Conservation (phyloP, 2,329 filamentous ascomycete genomes). For the Phyllosticta citrichinensis region DNA sequence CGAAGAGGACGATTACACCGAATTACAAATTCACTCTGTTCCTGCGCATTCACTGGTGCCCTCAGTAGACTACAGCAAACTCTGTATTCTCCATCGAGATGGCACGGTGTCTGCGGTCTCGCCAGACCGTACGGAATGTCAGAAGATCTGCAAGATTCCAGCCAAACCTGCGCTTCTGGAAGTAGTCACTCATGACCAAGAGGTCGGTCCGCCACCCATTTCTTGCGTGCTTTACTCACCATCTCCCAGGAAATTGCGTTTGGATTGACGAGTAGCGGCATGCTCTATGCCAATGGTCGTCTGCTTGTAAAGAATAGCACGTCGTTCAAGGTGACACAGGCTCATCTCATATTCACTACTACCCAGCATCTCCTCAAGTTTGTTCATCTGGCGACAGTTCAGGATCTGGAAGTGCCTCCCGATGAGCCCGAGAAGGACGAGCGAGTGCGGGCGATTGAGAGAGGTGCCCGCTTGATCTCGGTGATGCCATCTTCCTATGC, state of each 20-base stretch:
- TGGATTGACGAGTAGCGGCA: slow-evolving; percentile 65
- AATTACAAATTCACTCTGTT: not conserved
- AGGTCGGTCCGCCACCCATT: slow-evolving; percentile 21
- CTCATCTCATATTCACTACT: slow-evolving; percentile 85
- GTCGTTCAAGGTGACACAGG: slow-evolving; percentile 71
- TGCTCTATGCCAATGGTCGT: slow-evolving; percentile 66
- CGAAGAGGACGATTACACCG: not conserved
- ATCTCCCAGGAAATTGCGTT: slow-evolving; percentile 37
- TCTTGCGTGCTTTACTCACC: slow-evolving; percentile 5
- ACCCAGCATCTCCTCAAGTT: slow-evolving; percentile 91
- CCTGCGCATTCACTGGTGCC: not conserved
- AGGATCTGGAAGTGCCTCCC: slow-evolving; percentile 71
- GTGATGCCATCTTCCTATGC: slow-evolving; percentile 82
- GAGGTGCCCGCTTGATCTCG: slow-evolving; percentile 76
- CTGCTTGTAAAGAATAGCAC: slow-evolving; percentile 79
- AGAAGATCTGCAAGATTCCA: slow-evolving; percentile 3
- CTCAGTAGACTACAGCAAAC: slow-evolving; percentile 8
- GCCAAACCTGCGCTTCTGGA: slow-evolving; percentile 15
- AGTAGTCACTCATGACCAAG: slow-evolving; percentile 28
- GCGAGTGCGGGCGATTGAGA: slow-evolving; percentile 81
- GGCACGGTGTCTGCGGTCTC: not conserved
- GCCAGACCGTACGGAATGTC: not conserved
- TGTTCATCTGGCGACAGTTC: slow-evolving; percentile 60
- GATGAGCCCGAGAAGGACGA: slow-evolving; percentile 92
- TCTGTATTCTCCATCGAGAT: not conserved